A percentile compares a stretch with the other conserved stretches of the same genome.
These are phyloP conservation scores for Brassica juncea DNA, from an alignment of 345 rosid genomes.

Conservation along the genomic window DNA sequence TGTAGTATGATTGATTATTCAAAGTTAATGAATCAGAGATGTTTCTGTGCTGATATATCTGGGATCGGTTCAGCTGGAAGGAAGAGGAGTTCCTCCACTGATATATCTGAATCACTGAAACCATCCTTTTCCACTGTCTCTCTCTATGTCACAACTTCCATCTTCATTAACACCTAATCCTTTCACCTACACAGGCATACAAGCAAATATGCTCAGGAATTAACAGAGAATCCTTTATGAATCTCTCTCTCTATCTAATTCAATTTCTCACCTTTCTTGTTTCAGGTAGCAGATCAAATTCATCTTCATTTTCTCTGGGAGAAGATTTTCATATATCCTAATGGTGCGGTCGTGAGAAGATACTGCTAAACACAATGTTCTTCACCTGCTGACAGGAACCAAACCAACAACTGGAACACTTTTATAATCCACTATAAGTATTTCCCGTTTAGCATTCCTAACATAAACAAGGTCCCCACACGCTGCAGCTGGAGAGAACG, in stretches of 20 bases:
- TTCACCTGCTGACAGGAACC: slow-evolving; percentile 69
- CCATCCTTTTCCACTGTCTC: slow-evolving; percentile 76
- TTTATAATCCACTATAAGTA: slow-evolving; percentile 77
- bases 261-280: slow-evolving; percentile 70
- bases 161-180: slow-evolving; percentile 81
- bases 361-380: slow-evolving; percentile 86
- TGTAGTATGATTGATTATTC: slow-evolving; percentile 6
- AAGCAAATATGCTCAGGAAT: slow-evolving; percentile 22
- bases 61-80: slow-evolving; percentile 91
- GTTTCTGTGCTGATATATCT: slow-evolving; percentile 43
- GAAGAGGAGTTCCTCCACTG: slow-evolving; percentile 89
- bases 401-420: slow-evolving; percentile 41
- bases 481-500: slow-evolving; percentile 84
- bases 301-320: slow-evolving; percentile 93
- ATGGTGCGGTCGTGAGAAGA: slow-evolving; percentile 85
- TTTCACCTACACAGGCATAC: slow-evolving; percentile 47
- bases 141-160: slow-evolving; percentile 88
- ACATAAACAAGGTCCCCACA: slow-evolving; percentile 87
- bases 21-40: slow-evolving; percentile 3
- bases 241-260: not conserved
- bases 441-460: slow-evolving; percentile 93
- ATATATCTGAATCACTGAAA: slow-evolving; percentile 93
- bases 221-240: not conserved
- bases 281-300: slow-evolving; percentile 89
- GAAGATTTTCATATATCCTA: slow-evolving; percentile 89